Evolutionary conservation across 208 protist genomes (phyloP), one percentile per base, ranked within the genome.

Genomic region (Porcisia hertigi): DNA sequence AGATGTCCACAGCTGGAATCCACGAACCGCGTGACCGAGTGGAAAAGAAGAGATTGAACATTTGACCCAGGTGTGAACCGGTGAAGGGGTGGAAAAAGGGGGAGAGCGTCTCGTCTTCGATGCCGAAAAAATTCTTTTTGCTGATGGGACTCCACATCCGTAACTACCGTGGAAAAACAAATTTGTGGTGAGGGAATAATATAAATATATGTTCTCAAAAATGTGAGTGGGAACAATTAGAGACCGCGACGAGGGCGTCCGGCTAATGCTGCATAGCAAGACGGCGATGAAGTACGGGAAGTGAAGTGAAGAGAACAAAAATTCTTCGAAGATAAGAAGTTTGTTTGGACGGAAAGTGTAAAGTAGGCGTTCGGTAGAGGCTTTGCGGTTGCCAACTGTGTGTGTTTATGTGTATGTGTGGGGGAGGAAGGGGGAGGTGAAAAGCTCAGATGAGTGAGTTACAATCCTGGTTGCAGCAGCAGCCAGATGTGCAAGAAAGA

Each of bases 1-100:
- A 54, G 9, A 97, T 54, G 71, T 97, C 93, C 52, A 95, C 81
- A 47, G 89, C 77, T 2, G 93, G 93, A 45, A 92, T 79, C 90
- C 93, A 95, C 20, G 87, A 88, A 7, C 89, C 88, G 47, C 83
- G 79, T n/a, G 86, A 81, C 47, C 82, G 82, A 1, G 83, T 87
- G 3, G 80, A 64, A 54, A 96, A 87, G 60, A 84, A 92, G 45
- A 75, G 36, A 69, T 60, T 76, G 57, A 87, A 80, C 86, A 87
- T 89, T 43, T 76, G 55, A 5, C 34, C 25, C 11, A n/a, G 75
- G 5, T 41, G 20, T 39, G 23, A 18, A 34, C 12, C 25, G 12
- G 60, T 9, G 47, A 76, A 73, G 20, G 71, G 80, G 25, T 67
- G 70, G 41, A 71, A 11, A 69, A 76, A 62, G 11, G 74, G 71